These are phyloP conservation scores for Backusella morwellensis DNA, from an alignment of 192 early-diverging fungal species.

Conservation along the genomic window DNA sequence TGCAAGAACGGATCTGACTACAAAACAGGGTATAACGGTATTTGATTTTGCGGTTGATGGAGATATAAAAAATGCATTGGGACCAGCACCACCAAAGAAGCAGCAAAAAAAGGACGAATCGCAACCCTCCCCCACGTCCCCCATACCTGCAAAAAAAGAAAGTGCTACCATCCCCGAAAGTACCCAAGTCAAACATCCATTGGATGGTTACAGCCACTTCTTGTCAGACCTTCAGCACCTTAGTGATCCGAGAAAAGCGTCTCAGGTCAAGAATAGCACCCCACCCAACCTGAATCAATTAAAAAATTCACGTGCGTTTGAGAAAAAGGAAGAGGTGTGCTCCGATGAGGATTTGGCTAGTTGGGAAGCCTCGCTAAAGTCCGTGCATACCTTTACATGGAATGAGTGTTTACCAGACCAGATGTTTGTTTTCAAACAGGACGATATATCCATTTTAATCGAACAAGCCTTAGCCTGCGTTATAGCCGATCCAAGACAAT, in stretches of 20 bases:
- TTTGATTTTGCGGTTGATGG: conserved; percentile 58
- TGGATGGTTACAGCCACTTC: conserved; percentile 21
- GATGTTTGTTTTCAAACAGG: conserved; percentile 89
- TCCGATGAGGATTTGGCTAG: conserved; percentile 1
- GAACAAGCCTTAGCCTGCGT: conserved; percentile 57
- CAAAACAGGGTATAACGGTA: conserved; percentile 67
- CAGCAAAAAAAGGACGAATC: not conserved
- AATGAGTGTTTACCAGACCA: conserved; percentile 78
- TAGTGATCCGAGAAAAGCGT: conserved; percentile 33
- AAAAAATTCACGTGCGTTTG: not conserved
- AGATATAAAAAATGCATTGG: conserved; percentile 12
- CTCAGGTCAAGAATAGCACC: conserved; percentile 35
- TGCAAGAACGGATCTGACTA: conserved; percentile 62
- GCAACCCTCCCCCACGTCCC: not conserved
- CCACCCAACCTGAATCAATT: not conserved
- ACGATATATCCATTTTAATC: conserved; percentile 68
- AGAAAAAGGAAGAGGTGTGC: not conserved
- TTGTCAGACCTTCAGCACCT: conserved; percentile 4
- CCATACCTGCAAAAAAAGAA: conserved; percentile 3
- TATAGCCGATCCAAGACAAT: conserved; percentile 59
- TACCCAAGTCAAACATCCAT: conserved; percentile 5
- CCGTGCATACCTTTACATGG: conserved; percentile 67
- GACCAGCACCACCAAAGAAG: conserved; percentile 2
- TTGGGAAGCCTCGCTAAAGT: conserved; percentile 9
- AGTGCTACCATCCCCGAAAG: not conserved